Evolutionary conservation across 108 stramenopile species (phyloP), one percentile per base, ranked within the genome.

Genomic region (Ochromonas danica): DNA sequence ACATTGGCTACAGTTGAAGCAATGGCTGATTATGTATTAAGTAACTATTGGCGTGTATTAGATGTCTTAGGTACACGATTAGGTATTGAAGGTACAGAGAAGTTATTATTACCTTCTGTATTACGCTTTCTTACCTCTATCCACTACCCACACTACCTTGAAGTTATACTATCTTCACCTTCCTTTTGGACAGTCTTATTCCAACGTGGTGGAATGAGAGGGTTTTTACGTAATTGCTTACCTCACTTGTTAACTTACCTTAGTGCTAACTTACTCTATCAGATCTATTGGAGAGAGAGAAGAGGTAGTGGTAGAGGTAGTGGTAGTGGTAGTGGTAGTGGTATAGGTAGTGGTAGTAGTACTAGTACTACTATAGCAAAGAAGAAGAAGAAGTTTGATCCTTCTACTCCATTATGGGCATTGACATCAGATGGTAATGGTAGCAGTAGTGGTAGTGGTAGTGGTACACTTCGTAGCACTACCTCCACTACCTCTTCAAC

Each of bases 31-130:
- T n/a, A n/a, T n/a, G n/a, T n/a, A n/a, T n/a, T n/a, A n/a, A n/a
- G n/a, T 38, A 6, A 36, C 6, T 75, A 75, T 60, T 27, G n/a
- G 36, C 6, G 14, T 27, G 30, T 36, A 6, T 14, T 75, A 14
- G 72, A 75, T 75, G 72, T 75, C 3, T 60, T 75, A 22, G 36
- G 40, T 42, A 27, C 28, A 27, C 72, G 72, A 45, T 75, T 75
- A 41, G 72, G 72, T 27, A 60, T 75, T 27, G 72, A 75, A 57
- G 72, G 31, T 6, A 75, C 72, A 6, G 72, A 75, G 10, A 75
- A 39, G 38, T 31, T 75, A 6, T 10, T 75, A 6, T 6, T 36
- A 28, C n/a, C 72, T 10, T 10, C 3, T 6, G 72, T 75, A 75
- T 10, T 33, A 6, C 10, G 38, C n/a, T 75, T 75, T 36, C 6